phyloP scores from a whole-genome alignment of 2,329 filamentous ascomycete genomes.

The Ceratocystis cubensis region DNA sequence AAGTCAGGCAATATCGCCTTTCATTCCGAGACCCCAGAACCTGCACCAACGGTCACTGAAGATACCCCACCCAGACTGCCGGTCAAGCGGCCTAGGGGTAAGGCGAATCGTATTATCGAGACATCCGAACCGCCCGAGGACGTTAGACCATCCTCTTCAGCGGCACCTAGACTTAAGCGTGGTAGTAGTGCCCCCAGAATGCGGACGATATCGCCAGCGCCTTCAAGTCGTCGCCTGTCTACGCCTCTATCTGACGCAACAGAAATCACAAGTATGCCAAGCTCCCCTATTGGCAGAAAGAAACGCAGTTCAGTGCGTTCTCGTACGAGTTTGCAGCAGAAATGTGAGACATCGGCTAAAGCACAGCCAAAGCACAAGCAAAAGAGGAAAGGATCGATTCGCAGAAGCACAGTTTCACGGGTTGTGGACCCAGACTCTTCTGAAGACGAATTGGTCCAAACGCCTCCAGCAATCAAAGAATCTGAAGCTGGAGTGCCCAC shows the following conservation, averaged over 20 bases:
- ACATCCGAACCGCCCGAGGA: conserved; percentile 6
- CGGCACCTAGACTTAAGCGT: background rate
- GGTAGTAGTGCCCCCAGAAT: background rate
- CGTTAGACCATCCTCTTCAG: background rate
- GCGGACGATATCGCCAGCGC: background rate
- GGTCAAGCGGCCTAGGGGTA: conserved; percentile 2
- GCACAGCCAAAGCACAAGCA: background rate
- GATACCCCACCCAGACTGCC: conserved; percentile 9
- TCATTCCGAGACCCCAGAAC: background rate
- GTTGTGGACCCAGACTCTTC: conserved; percentile 8
- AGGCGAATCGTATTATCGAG: conserved; percentile 10
- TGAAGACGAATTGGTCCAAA: conserved; percentile 14
- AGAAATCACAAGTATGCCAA: background rate
- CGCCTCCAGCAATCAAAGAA: background rate
- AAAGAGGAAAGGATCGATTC: background rate
- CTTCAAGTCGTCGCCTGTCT: background rate
- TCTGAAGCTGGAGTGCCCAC: background rate
- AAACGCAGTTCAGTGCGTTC: background rate
- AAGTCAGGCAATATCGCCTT: background rate
- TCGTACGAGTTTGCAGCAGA: background rate
- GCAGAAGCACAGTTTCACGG: conserved; percentile 6
- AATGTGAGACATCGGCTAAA: background rate
- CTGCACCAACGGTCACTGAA: background rate
- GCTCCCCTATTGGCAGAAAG: background rate
- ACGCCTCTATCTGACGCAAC: conserved; percentile 8